Percentiles rank a stretch among this genome's conserved stretches.
These are phyloP conservation scores for Dactylonectria macrodidyma DNA, from an alignment of 2,329 filamentous ascomycete species.

Conservation along the genomic window DNA sequence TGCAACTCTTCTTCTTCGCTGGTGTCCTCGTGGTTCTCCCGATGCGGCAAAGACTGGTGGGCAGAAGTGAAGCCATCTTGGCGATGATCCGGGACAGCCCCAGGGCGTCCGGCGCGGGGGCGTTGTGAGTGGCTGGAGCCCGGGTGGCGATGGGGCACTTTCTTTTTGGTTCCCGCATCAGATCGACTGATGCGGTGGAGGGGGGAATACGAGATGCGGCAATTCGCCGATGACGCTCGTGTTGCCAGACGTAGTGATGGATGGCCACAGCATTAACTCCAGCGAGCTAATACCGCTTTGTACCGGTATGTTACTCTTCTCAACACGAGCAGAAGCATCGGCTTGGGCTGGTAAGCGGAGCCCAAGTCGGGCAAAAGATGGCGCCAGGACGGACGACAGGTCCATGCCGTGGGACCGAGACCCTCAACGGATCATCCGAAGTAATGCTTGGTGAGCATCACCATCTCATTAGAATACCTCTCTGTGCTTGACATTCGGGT, in stretches of 20 bases:
- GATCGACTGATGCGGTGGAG: conserved; percentile 40
- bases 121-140: neutral
- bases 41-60: neutral
- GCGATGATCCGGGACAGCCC: conserved; percentile 11
- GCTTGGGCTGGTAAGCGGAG: neutral
- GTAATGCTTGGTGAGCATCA: conserved; percentile 12
- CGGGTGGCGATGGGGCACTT: neutral
- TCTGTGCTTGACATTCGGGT: neutral
- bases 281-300: neutral
- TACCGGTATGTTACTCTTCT: neutral
- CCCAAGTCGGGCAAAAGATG: conserved; percentile 3
- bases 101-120: conserved; percentile 5
- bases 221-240: conserved; percentile 44
- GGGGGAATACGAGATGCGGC: conserved; percentile 46
- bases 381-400: conserved; percentile 1
- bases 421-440: conserved; percentile 7
- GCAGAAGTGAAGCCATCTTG: neutral
- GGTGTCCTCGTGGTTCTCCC: neutral
- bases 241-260: conserved; percentile 25
- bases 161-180: conserved; percentile 4
- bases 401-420: conserved; percentile 19
- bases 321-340: conserved; percentile 14
- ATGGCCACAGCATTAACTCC: conserved; percentile 1
- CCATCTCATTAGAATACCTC: conserved; percentile 8
- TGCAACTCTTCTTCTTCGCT: neutral